Conservation (phyloP, 805 yeast species). For the Diddensiella transvaalensis region DNA sequence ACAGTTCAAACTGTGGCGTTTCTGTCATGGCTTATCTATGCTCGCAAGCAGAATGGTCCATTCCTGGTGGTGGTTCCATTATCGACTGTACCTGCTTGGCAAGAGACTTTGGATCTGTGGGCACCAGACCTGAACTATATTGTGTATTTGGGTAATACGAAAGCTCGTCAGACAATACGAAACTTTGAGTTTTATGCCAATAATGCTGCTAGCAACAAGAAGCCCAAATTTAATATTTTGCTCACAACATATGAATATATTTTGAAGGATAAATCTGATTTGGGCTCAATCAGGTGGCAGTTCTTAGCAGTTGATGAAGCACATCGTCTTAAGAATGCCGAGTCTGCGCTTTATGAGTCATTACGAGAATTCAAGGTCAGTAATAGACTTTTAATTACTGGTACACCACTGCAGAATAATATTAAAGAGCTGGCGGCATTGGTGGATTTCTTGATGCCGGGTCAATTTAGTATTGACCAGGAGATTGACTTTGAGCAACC, state of each 20-base stretch:
- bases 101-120: conserved; percentile 97
- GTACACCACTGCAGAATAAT: conserved; percentile 96
- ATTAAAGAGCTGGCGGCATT: conserved; percentile 93
- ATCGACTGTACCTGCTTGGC: conserved; percentile 98
- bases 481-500: conserved; percentile 94
- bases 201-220: conserved; percentile 50
- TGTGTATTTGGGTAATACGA: conserved; percentile 88
- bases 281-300: conserved; percentile 89
- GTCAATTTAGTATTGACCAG: conserved; percentile 81
- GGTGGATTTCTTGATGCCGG: conserved; percentile 95
- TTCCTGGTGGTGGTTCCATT: conserved; percentile 94
- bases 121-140: conserved; percentile 93
- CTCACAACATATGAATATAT: conserved; percentile 96
- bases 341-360: conserved; percentile 87
- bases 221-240: conserved; percentile 86
- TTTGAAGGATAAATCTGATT: conserved; percentile 76
- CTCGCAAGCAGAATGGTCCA: conserved; percentile 96
- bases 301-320: conserved; percentile 98
- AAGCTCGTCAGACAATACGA: conserved; percentile 75
- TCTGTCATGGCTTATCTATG: conserved; percentile 89
- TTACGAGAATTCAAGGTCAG: conserved; percentile 75
- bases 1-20: conserved; percentile 96
- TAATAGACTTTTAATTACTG: conserved; percentile 87
- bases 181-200: conserved; percentile 75
- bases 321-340: conserved; percentile 91